Evolutionary conservation across 148 eudicot species (phyloP).

Genomic region (Chenopodium quinoa): DNA sequence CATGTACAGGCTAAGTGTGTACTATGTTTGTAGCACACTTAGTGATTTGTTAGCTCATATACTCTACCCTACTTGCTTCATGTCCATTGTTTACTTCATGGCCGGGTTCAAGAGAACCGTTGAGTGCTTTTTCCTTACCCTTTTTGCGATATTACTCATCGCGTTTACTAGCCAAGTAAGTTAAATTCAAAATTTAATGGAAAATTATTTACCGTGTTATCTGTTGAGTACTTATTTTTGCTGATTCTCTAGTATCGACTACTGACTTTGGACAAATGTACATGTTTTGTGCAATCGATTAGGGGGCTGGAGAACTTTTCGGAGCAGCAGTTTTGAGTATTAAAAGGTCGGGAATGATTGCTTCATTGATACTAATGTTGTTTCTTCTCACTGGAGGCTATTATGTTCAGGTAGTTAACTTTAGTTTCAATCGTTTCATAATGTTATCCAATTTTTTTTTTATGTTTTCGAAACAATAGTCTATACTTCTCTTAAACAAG

Average conservation of each 20-base stretch:
- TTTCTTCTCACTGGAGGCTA: slow-evolving; percentile 99
- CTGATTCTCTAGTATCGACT: neutral
- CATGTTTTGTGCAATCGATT: neutral
- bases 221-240: neutral
- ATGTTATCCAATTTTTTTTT: too few relatives aligned
- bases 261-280: neutral
- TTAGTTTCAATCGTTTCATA: neutral
- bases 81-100: slow-evolving; percentile 90
- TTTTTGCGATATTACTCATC: slow-evolving; percentile 54
- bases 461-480: too few relatives aligned
- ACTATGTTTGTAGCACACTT: slow-evolving; percentile 83
- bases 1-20: slow-evolving; percentile 95
- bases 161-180: slow-evolving; percentile 86
- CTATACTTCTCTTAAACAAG: neutral
- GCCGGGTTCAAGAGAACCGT: slow-evolving; percentile 74
- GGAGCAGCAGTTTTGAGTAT: slow-evolving; percentile 91
- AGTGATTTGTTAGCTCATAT: slow-evolving; percentile 96
- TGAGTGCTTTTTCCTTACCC: slow-evolving; percentile 68
- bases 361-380: slow-evolving; percentile 80
- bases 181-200: too few relatives aligned
- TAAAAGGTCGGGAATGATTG: slow-evolving; percentile 87
- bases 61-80: slow-evolving; percentile 71
- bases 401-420: slow-evolving; percentile 72
- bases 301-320: slow-evolving; percentile 98
- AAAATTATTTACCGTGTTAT: neutral